Base-by-base conservation (phyloP, 768 basidiomycete genomes). In the Butyriboletus loyo region DNA sequence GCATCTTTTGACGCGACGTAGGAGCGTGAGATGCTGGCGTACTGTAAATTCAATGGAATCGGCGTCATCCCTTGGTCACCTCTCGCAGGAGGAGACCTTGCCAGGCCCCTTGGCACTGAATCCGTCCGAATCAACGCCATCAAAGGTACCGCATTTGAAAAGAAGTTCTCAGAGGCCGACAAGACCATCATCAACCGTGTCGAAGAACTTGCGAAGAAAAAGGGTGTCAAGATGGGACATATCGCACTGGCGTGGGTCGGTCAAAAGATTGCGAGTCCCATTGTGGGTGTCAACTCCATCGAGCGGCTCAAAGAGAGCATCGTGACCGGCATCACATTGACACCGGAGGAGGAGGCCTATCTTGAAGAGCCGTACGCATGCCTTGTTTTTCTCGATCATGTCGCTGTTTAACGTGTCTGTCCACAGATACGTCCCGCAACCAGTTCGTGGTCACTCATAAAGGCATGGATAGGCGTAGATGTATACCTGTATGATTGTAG, bases 61-160 rank as follows among this genome's bases (percentile, higher is more conserved):
- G 80, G 80, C 0, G 62, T 77, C 27, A 80, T 84, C 27, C 79
- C 81, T 0, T 82, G 77, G 75, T 62, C 72, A 0, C 77, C 80
- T 1, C 71, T 84, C 17, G 59, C 65, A 24, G 51, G 47, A 4
- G 79, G 79, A 5, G 32, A 57, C 19, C 74, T 79, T 7, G 68
- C 74, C 1, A 72, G 75, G 4, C 76, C 76, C 0, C 1, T 71
- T 1, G 67, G 61, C 5, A 54, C 53, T 1, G 62, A 64, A 32
- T 64, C 75, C 0, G 39, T 44, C 0, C 63, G 73, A 4, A 9
- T 17, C 1, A 45, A 56, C n/a, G 1, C 38, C 6, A 3, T 25
- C 37, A 61, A 55, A 11, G 69, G 67, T 5, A 66, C 59, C 4
- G 8, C 28, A 0, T 60, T 62, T 19, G 71, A 73, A 43, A 60